These are phyloP conservation scores for Aurantiochytrium sp. DNA, from an alignment of 108 stramenopile species.

Conservation along the genomic window DNA sequence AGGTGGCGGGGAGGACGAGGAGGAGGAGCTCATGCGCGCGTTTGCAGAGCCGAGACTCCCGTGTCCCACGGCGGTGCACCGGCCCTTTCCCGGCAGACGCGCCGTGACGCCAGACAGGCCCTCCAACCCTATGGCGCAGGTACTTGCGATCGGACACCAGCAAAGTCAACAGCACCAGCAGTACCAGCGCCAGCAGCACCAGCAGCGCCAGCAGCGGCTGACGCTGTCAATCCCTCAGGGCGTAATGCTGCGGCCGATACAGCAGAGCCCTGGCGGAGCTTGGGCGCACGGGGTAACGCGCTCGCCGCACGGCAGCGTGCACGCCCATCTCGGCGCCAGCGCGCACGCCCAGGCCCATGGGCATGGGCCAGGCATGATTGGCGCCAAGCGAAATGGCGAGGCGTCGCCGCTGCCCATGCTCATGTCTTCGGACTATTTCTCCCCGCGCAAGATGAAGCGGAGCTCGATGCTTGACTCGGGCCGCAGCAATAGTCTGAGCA, in stretches of 20 bases:
- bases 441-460: not conserved
- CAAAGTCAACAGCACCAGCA: not conserved
- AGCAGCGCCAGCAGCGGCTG: not conserved
- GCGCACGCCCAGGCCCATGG: no score
- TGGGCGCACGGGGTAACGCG: not conserved
- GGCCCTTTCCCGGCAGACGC: not conserved
- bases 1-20: not conserved
- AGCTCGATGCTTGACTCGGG: not conserved
- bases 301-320: not conserved
- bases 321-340: no score
- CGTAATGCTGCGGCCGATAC: not conserved
- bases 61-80: not conserved
- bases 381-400: not conserved
- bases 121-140: not conserved
- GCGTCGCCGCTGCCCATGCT: not conserved
- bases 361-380: not conserved
- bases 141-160: not conserved
- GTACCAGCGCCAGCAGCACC: not conserved
- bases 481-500: not conserved
- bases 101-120: not conserved
- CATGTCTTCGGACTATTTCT: not conserved
- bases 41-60: not conserved
- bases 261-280: not conserved
- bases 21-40: not conserved
- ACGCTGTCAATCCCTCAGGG: not conserved